These are phyloP conservation scores for Aspergillus cejpii DNA, from an alignment of 2,329 filamentous ascomycete genomes.

Conservation along the genomic window DNA sequence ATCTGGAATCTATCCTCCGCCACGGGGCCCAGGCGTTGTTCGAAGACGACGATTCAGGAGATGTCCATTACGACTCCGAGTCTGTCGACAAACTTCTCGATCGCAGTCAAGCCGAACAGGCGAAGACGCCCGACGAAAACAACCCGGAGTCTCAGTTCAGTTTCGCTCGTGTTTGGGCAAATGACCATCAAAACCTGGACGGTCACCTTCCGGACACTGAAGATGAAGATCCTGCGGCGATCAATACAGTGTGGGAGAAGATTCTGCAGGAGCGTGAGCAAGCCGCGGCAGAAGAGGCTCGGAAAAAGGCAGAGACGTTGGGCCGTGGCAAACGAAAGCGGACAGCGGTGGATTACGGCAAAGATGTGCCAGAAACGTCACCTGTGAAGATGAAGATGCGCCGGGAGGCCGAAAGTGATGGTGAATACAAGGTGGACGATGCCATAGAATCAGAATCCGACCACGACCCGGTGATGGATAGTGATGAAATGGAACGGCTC, in stretches of 20 bases:
- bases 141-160: constrained; percentile 75
- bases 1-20: constrained; percentile 79
- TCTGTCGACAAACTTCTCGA: constrained; percentile 90
- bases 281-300: constrained; percentile 65
- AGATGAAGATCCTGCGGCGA: constrained; percentile 45
- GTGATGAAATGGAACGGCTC: constrained; percentile 22
- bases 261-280: constrained; percentile 79
- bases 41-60: constrained; percentile 59
- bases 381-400: constrained; percentile 24
- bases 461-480: constrained; percentile 15
- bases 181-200: constrained; percentile 63
- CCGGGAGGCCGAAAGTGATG: constrained; percentile 23
- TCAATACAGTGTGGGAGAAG: constrained; percentile 75
- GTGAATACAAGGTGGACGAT: constrained; percentile 28
- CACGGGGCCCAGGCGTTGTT: constrained; percentile 86
- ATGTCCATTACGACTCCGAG: constrained; percentile 72
- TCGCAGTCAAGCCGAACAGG: constrained; percentile 71
- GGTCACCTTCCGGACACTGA: constrained; percentile 53
- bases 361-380: constrained; percentile 13
- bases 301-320: constrained; percentile 63
- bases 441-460: constrained; percentile 24
- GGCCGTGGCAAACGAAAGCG: constrained; percentile 77
- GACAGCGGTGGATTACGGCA: constrained; percentile 41
- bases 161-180: constrained; percentile 86
- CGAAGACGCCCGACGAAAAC: constrained; percentile 55